phyloP scores from a whole-genome alignment of 768 basidiomycete genomes.

The Termitomyces heimii region DNA sequence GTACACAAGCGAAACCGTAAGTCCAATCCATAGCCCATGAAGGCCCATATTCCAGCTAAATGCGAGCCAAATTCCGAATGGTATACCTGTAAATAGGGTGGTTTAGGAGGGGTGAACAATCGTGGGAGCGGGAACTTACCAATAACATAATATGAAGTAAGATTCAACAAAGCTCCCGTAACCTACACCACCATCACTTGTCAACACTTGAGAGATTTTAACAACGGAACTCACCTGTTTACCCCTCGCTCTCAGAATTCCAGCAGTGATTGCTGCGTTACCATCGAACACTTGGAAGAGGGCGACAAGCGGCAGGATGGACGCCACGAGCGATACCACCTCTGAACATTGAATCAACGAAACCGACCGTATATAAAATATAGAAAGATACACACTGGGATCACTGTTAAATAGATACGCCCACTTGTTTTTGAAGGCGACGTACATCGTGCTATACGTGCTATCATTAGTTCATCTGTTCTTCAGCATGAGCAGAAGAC shows the following conservation, averaged over 20 bases:
- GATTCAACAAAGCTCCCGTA: constrained; percentile 72
- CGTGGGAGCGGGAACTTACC: constrained; percentile 27
- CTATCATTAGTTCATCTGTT: neutral
- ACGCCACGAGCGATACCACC: constrained; percentile 55
- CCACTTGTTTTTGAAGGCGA: constrained; percentile 66
- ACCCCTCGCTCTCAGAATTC: constrained; percentile 79
- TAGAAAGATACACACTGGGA: constrained; percentile 35
- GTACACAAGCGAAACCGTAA: constrained; percentile 64
- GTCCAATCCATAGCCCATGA: constrained; percentile 79
- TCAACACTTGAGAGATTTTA: neutral
- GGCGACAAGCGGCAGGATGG: constrained; percentile 69
- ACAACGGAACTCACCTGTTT: constrained; percentile 43
- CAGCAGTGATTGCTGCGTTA: constrained; percentile 56
- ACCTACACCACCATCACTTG: neutral
- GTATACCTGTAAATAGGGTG: constrained; percentile 50
- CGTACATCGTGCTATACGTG: constrained; percentile 39
- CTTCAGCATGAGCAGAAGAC: neutral
- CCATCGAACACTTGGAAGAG: constrained; percentile 88
- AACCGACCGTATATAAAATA: neutral
- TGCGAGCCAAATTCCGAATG: constrained; percentile 75
- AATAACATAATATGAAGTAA: constrained; percentile 76
- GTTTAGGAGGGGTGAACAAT: neutral
- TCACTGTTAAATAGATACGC: constrained; percentile 71
- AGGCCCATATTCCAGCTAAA: constrained; percentile 56
- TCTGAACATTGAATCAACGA: constrained; percentile 23